Conservation (phyloP, 805 yeast species). For the Kurtzmaniella cleridarum region DNA sequence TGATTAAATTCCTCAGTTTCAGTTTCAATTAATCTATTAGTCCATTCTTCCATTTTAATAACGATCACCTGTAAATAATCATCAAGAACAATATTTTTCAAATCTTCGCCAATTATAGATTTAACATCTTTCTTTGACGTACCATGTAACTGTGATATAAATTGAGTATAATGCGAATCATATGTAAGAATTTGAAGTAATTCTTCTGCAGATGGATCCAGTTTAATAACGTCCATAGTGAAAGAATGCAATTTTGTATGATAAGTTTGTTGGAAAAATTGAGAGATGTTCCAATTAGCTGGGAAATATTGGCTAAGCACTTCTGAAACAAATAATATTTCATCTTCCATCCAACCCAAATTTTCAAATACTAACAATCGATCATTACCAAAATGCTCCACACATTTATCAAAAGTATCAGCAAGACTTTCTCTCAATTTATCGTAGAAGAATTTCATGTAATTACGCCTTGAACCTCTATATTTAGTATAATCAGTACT, state of each 20-base stretch:
- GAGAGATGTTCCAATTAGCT: conserved; percentile 64
- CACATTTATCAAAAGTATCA: conserved; percentile 65
- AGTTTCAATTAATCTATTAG: conserved; percentile 56
- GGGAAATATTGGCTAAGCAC: conserved; percentile 63
- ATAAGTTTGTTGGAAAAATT: conserved; percentile 57
- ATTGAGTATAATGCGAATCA: conserved; percentile 57
- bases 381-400: conserved; percentile 43
- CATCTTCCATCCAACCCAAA: conserved; percentile 80
- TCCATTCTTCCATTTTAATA: conserved; percentile 81
- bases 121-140: conserved; percentile 35
- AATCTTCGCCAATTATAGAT: conserved; percentile 64
- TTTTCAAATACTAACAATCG: conserved; percentile 61
- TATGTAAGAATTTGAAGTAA: conserved; percentile 71
- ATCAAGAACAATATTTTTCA: conserved; percentile 65
- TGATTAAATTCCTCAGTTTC: conserved; percentile 61
- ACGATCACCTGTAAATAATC: conserved; percentile 74
- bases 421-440: conserved; percentile 55
- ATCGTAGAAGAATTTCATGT: conserved; percentile 54
- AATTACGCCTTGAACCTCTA: conserved; percentile 46
- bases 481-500: conserved; percentile 23
- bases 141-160: conserved; percentile 22
- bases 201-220: conserved; percentile 76
- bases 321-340: conserved; percentile 59
- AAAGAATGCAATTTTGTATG: conserved; percentile 60
- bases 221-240: conserved; percentile 55